These are phyloP conservation scores for Dacryopinax spathularia DNA, from an alignment of 768 basidiomycete genomes.

Conservation along the genomic window DNA sequence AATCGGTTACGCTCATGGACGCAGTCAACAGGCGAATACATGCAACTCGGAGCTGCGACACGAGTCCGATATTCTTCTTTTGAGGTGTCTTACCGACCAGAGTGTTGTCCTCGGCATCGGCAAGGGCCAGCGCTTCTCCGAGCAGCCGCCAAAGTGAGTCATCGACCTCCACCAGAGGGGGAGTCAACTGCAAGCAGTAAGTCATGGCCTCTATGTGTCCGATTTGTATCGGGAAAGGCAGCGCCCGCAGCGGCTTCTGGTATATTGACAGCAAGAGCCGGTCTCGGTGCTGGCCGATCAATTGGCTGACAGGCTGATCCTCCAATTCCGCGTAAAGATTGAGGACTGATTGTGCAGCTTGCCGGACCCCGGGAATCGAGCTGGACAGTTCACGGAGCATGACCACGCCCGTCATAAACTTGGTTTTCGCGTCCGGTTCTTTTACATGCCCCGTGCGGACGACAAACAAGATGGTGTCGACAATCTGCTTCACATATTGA, in stretches of 20 bases:
- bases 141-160: conserved; percentile 84
- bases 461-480: conserved; percentile 47
- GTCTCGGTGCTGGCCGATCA: conserved; percentile 75
- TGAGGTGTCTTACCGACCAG: conserved; percentile 59
- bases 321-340: conserved; percentile 60
- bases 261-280: conserved; percentile 80
- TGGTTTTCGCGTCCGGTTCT: conserved; percentile 6
- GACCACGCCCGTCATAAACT: conserved; percentile 8
- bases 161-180: conserved; percentile 79
- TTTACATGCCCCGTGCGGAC: conserved; percentile 34
- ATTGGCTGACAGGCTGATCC: conserved; percentile 53
- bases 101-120: conserved; percentile 86
- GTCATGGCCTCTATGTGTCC: conserved; percentile 96
- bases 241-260: conserved; percentile 88
- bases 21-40: conserved; percentile 88
- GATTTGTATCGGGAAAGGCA: conserved; percentile 90
- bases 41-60: conserved; percentile 80
- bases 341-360: conserved; percentile 70
- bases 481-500: conserved; percentile 61
- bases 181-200: conserved; percentile 78
- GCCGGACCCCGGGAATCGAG: conserved; percentile 70
- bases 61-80: conserved; percentile 64
- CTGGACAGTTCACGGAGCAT: conserved; percentile 71
- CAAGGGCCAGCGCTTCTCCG: conserved; percentile 85
- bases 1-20: conserved; percentile 88